phyloP scores from a whole-genome alignment of 768 basidiomycete genomes.

The Lactarius sp. region DNA sequence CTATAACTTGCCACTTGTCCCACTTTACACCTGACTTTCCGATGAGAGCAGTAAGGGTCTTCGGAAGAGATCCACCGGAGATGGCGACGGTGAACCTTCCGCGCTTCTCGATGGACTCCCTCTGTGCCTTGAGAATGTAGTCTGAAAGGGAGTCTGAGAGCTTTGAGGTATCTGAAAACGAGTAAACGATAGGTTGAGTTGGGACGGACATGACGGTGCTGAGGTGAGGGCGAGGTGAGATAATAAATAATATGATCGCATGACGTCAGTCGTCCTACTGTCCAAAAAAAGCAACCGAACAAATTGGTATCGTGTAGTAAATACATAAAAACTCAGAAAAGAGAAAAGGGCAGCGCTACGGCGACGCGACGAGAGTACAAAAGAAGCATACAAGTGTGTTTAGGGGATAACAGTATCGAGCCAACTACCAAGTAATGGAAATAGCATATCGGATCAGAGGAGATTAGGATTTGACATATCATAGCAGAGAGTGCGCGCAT shows the following conservation, averaged over 20 bases:
- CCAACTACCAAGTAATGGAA: slow-evolving; percentile 9
- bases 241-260: neutral
- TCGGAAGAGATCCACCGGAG: slow-evolving; percentile 89
- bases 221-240: neutral
- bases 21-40: slow-evolving; percentile 66
- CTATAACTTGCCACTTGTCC: slow-evolving; percentile 76
- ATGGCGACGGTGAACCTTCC: slow-evolving; percentile 89
- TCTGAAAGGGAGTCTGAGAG: slow-evolving; percentile 66
- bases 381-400: slow-evolving; percentile 6
- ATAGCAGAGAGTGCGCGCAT: slow-evolving; percentile 1
- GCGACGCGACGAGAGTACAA: neutral
- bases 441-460: slow-evolving; percentile 16
- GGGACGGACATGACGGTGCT: neutral
- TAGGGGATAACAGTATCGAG: neutral
- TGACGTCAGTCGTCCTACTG: slow-evolving; percentile 8
- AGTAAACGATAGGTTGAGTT: slow-evolving; percentile 51
- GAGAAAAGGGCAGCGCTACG: neutral
- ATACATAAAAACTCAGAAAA: slow-evolving; percentile 3
- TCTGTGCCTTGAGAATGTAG: slow-evolving; percentile 85
- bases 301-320: slow-evolving; percentile 14
- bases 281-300: neutral
- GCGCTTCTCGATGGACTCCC: slow-evolving; percentile 82
- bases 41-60: slow-evolving; percentile 69
- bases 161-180: slow-evolving; percentile 52
- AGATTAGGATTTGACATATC: slow-evolving; percentile 12